phyloP scores from a whole-genome alignment of 1,139 yeast genomes.

The Kodamaea ohmeri region DNA sequence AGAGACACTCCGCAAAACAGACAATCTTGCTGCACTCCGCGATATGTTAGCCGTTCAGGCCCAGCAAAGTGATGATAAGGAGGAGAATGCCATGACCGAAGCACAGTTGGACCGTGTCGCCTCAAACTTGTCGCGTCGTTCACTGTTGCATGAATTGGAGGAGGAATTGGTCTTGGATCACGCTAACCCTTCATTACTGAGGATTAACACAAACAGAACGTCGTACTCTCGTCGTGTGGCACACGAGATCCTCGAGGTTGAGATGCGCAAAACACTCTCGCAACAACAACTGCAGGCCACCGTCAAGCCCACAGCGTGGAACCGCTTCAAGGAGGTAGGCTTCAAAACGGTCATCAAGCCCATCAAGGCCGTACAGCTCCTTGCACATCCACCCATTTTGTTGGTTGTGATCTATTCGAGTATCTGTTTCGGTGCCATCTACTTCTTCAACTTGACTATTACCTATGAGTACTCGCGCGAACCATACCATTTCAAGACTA shows the following conservation, averaged over 20 bases:
- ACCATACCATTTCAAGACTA: slow-evolving; percentile 68
- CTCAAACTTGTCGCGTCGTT: slow-evolving; percentile 17
- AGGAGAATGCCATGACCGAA: slow-evolving; percentile 18
- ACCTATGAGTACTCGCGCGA: slow-evolving; percentile 57
- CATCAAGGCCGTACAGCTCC: slow-evolving; percentile 48
- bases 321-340: slow-evolving; percentile 16
- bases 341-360: slow-evolving; percentile 50
- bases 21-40: slow-evolving; percentile 47
- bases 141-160: slow-evolving; percentile 14
- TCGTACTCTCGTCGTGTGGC: slow-evolving; percentile 30
- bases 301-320: slow-evolving; percentile 11
- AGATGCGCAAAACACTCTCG: slow-evolving; percentile 20
- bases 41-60: slow-evolving; percentile 25
- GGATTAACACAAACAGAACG: slow-evolving; percentile 36
- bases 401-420: slow-evolving; percentile 65
- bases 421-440: slow-evolving; percentile 64
- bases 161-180: slow-evolving; percentile 35
- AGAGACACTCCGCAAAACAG: slow-evolving; percentile 66
- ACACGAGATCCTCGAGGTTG: slow-evolving; percentile 25
- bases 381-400: slow-evolving; percentile 70
- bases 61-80: slow-evolving; percentile 9
- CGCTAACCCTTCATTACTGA: slow-evolving; percentile 37
- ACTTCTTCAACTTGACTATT: slow-evolving; percentile 73
- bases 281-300: slow-evolving; percentile 3
- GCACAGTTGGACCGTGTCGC: slow-evolving; percentile 21